Evolutionary conservation across 2,329 filamentous ascomycete species (phyloP).

Genomic region (Nothophoma quercina): DNA sequence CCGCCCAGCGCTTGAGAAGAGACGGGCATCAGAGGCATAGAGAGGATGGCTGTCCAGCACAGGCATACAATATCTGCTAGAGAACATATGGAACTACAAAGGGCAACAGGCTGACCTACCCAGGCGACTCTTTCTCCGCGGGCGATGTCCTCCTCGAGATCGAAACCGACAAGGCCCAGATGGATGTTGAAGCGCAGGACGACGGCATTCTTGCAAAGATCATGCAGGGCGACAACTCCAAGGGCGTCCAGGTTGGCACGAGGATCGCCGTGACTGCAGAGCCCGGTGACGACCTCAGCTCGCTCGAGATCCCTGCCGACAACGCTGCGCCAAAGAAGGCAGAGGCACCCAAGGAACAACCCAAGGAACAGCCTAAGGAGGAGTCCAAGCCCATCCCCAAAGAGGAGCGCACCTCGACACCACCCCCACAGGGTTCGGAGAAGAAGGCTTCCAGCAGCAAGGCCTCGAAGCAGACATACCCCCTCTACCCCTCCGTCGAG

Average conservation of each 20-base stretch:
- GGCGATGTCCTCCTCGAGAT: slow-evolving; percentile 91
- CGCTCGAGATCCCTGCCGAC: slow-evolving; percentile 78
- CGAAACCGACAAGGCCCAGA: slow-evolving; percentile 92
- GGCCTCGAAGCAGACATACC: slow-evolving; percentile 71
- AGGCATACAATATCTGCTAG: not conserved
- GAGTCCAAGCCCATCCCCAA: slow-evolving; percentile 36
- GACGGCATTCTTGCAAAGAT: slow-evolving; percentile 89
- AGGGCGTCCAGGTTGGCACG: slow-evolving; percentile 77
- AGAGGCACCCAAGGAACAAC: slow-evolving; percentile 43
- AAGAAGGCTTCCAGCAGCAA: slow-evolving; percentile 51
- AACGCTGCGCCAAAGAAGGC: slow-evolving; percentile 56
- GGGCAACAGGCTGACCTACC: slow-evolving; percentile 23
- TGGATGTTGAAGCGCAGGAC: slow-evolving; percentile 94
- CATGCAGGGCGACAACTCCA: slow-evolving; percentile 73
- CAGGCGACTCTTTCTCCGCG: slow-evolving; percentile 76
- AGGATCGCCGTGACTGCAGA: slow-evolving; percentile 87
- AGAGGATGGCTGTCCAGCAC: not conserved
- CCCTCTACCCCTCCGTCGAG: slow-evolving; percentile 82
- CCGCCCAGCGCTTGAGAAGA: not conserved
- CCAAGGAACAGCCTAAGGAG: slow-evolving; percentile 39
- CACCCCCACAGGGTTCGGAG: slow-evolving; percentile 37
- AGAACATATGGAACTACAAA: not conserved
- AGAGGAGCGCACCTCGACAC: slow-evolving; percentile 46
- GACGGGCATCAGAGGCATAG: not conserved
- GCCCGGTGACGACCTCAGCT: slow-evolving; percentile 77